phyloP scores from a whole-genome alignment of 108 stramenopile genomes.

The Nannochloropsis granulata region DNA sequence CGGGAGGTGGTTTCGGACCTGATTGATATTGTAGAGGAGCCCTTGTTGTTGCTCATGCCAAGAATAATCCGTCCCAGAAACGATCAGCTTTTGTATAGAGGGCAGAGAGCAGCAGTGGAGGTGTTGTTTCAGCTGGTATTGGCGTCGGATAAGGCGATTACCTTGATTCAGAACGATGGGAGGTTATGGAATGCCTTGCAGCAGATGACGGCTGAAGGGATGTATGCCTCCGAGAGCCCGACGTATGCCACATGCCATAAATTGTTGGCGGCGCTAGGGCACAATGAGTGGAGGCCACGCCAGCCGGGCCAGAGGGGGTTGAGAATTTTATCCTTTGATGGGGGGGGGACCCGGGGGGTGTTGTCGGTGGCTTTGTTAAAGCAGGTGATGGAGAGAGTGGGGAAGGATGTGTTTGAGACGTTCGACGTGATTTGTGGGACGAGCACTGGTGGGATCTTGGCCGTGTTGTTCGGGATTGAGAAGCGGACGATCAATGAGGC shows the following conservation, averaged over 20 bases:
- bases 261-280: conserved; percentile 8
- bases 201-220: conserved; percentile 7
- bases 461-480: conserved; percentile 15
- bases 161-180: neutral
- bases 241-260: neutral
- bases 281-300: conserved; percentile 7
- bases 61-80: neutral
- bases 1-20: neutral
- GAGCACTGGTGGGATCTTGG: conserved; percentile 33
- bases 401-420: conserved; percentile 16
- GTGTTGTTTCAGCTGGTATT: conserved; percentile 1
- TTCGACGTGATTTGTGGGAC: conserved; percentile 41
- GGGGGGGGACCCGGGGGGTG: conserved; percentile 37
- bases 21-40: neutral
- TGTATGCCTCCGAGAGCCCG: neutral
- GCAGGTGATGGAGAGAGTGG: conserved; percentile 6
- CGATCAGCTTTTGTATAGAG: neutral
- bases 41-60: neutral
- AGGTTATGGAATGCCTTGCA: neutral
- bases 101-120: conserved; percentile 2
- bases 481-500: conserved; percentile 6
- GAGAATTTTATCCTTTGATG: conserved; percentile 34
- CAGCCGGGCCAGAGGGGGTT: conserved; percentile 15
- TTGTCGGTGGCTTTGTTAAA: conserved; percentile 19
- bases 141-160: conserved; percentile 9